Evolutionary conservation across 1,139 yeast species (phyloP), one percentile per base, ranked within the genome.

Genomic region (Citeromyces hawaiiensis): DNA sequence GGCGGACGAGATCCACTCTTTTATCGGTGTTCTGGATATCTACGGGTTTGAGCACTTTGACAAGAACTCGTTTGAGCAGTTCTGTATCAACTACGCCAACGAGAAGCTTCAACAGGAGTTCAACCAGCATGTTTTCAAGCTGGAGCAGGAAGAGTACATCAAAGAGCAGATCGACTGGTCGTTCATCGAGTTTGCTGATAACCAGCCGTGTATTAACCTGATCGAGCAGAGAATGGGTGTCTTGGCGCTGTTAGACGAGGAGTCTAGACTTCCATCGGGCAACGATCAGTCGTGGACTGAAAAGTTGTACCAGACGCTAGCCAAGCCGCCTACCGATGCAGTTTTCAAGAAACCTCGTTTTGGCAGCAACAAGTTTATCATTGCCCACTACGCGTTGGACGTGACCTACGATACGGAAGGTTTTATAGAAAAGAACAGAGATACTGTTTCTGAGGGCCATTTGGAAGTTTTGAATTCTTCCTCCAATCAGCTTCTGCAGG

Each of bases 41-140:
- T 88, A 88, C 57, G 98, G 98, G 35, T 91, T 91, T 57, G 98
- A 91, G 60, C 96, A 88, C 63, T 91, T 91, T 57, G 88, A 86
- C 52, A 78, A 72, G 53, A 91, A 91, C 60, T 87, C 96, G 6
- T 91, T 91, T 53, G 98, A 91, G 62, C 98, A 91, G 58, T 88
- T 91, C 61, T 91, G 98, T 64, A 91, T 91, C 62, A 91, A 91
- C 57, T 91, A 91, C 59, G 97, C 98, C 39, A 91, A 91, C 60
- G 98, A 91, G 64, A 91, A 91, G 61, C 70, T 91, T 50, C 98
- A 91, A 61, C 98, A 91, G 61, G 97, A 88, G 57, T 91, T 91
- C 60, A 91, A 88, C 55, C 97, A 88, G 60, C 97, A 91, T 56
- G 97, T 91, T 38, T 91, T 91, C 70, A 91, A 88, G 57, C 71